Conservation (phyloP, 768 basidiomycete genomes). For the Auricularia cornea region DNA sequence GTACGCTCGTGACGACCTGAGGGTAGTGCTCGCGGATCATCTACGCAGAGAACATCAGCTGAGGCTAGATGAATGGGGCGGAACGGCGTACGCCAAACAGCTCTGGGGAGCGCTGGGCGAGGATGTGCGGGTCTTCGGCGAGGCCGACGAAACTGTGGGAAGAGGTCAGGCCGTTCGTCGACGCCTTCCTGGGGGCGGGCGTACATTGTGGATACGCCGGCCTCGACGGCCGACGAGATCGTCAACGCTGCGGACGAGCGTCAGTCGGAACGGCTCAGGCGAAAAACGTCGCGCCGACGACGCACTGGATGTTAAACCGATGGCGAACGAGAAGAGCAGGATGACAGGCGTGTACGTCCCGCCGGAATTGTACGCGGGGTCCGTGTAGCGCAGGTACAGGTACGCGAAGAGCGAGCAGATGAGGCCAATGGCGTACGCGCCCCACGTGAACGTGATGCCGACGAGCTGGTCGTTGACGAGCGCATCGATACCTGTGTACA, state of each 20-base stretch:
- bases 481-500: slow-evolving; percentile 53
- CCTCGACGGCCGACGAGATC: slow-evolving; percentile 66
- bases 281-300: slow-evolving; percentile 11
- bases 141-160: slow-evolving; percentile 64
- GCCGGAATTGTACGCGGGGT: slow-evolving; percentile 61
- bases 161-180: not conserved
- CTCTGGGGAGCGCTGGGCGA: slow-evolving; percentile 33
- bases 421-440: slow-evolving; percentile 71
- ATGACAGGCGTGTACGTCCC: slow-evolving; percentile 76
- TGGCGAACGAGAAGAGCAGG: slow-evolving; percentile 71
- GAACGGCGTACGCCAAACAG: too few species aligned
- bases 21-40: not conserved
- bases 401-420: slow-evolving; percentile 68
- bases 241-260: slow-evolving; percentile 43
- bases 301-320: slow-evolving; percentile 66
- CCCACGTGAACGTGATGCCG: slow-evolving; percentile 61
- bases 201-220: slow-evolving; percentile 81
- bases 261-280: slow-evolving; percentile 3
- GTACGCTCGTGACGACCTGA: not conserved
- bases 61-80: too few species aligned
- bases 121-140: slow-evolving; percentile 73
- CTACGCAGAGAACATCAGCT: too few species aligned
- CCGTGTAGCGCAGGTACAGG: slow-evolving; percentile 70
- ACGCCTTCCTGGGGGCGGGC: slow-evolving; percentile 10
- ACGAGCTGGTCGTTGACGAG: slow-evolving; percentile 78